These are phyloP conservation scores for Chalara sp. DNA, from an alignment of 2,329 filamentous ascomycete genomes.

Conservation along the genomic window DNA sequence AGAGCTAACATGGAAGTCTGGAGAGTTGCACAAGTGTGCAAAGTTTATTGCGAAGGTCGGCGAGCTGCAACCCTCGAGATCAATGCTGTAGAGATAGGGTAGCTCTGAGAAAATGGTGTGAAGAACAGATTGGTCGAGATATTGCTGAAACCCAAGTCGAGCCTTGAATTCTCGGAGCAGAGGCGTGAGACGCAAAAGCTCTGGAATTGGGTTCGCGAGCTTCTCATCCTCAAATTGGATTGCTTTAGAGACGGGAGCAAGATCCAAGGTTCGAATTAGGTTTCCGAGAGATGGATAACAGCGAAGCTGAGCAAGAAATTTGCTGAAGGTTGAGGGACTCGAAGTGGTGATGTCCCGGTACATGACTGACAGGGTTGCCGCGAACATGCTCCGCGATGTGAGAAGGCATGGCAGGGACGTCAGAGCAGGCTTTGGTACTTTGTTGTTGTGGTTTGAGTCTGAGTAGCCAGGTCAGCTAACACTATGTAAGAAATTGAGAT, in stretches of 20 bases:
- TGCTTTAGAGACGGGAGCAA: conserved; percentile 50
- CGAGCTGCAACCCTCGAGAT: conserved; percentile 2
- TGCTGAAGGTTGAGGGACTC: conserved; percentile 69
- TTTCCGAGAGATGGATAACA: conserved; percentile 11
- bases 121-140: conserved; percentile 29
- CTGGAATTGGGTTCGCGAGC: conserved; percentile 43
- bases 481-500: neutral
- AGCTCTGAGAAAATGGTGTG: conserved; percentile 30
- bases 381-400: conserved; percentile 63
- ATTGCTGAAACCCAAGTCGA: conserved; percentile 64
- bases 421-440: conserved; percentile 29
- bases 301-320: conserved; percentile 50
- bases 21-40: neutral
- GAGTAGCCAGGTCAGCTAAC: neutral
- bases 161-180: conserved; percentile 66
- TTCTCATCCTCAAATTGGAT: conserved; percentile 62
- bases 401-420: conserved; percentile 68
- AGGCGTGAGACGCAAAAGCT: conserved; percentile 49
- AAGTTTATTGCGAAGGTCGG: neutral
- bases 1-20: neutral
- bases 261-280: neutral
- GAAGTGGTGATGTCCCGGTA: conserved; percentile 75
- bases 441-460: conserved; percentile 47
- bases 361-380: conserved; percentile 63
- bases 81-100: conserved; percentile 1